phyloP scores from a whole-genome alignment of 1,139 yeast species.

The Blastobotrys proliferans region DNA sequence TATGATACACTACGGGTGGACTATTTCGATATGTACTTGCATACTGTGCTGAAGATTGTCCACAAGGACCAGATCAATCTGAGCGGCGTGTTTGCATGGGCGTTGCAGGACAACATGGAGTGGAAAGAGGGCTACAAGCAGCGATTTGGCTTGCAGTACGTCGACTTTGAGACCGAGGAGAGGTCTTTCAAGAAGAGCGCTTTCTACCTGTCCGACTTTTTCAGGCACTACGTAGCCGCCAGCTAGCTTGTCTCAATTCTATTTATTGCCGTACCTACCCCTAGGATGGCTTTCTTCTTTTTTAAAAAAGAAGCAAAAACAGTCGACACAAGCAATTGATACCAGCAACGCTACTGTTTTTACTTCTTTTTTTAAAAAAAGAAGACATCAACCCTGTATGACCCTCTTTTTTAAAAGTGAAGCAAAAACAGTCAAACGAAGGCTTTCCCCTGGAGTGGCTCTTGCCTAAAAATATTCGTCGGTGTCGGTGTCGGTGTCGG shows the following conservation, averaged over 20 bases:
- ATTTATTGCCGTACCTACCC: too few species aligned
- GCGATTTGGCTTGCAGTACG: constrained; percentile 38
- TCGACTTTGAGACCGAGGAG: constrained; percentile 36
- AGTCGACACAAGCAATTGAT: too few species aligned
- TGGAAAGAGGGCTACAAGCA: constrained; percentile 32
- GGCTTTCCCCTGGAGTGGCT: too few species aligned
- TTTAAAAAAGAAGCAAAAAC: too few species aligned
- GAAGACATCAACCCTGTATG: too few species aligned
- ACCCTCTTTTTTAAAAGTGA: too few species aligned
- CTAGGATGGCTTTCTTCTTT: too few species aligned
- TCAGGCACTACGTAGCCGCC: constrained; percentile 16
- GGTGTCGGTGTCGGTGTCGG: too few species aligned
- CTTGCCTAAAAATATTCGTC: too few species aligned
- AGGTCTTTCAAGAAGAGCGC: constrained; percentile 38
- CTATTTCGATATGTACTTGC: constrained; percentile 34
- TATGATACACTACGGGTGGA: constrained; percentile 33
- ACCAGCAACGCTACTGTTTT: too few species aligned
- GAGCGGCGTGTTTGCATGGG: constrained; percentile 36
- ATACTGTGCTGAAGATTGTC: constrained; percentile 30
- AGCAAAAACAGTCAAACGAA: too few species aligned
- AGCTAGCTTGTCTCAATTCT: not conserved
- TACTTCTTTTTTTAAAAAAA: too few species aligned
- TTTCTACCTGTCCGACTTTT: constrained; percentile 28
- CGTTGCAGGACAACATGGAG: constrained; percentile 37
- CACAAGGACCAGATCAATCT: constrained; percentile 31